Conservation (phyloP, 306 rosid genomes). For the Inga laurina region DNA sequence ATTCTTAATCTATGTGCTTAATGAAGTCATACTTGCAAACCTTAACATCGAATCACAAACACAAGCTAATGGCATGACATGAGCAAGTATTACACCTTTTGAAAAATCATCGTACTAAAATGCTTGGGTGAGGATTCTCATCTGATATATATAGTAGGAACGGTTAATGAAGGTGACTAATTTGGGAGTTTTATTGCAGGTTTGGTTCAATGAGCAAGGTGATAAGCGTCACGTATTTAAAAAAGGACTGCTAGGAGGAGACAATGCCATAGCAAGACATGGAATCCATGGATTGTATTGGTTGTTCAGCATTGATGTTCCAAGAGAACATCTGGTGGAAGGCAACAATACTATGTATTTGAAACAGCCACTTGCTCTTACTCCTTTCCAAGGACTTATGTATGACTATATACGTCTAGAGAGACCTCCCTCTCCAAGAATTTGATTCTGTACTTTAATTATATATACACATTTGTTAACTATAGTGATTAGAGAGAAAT, state of each 20-base stretch:
- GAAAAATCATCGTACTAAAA: no score
- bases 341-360: constrained; percentile 69
- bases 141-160: no score
- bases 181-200: constrained; percentile 32
- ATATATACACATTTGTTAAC: no score
- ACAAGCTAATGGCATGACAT: no score
- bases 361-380: constrained; percentile 45
- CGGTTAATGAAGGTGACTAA: neutral
- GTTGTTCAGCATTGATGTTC: constrained; percentile 53
- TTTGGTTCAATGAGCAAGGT: constrained; percentile 51
- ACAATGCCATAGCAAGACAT: constrained; percentile 90
- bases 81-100: no score
- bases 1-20: no score
- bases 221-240: constrained; percentile 20
- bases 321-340: constrained; percentile 32
- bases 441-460: neutral
- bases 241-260: constrained; percentile 67
- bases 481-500: no score
- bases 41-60: no score
- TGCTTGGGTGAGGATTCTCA: no score
- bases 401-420: constrained; percentile 89
- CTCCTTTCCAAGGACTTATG: constrained; percentile 69
- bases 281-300: constrained; percentile 90
- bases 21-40: no score
- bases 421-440: constrained; percentile 43